phyloP scores from a whole-genome alignment of 257 asterid genomes.

The Penstemon barbatus region DNA sequence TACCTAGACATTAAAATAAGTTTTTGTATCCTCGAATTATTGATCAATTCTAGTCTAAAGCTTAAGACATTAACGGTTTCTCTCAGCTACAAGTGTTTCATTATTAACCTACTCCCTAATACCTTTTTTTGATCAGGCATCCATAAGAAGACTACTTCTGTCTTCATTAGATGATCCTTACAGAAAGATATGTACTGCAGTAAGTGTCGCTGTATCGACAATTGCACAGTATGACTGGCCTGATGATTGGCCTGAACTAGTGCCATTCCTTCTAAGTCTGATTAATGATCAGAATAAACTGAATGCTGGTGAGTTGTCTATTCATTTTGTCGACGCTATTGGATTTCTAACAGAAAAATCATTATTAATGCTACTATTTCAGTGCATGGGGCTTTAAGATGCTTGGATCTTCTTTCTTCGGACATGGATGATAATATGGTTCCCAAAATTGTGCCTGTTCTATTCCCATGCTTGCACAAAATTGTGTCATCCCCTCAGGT shows the following conservation, averaged over 20 bases:
- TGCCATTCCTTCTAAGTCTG: constrained; percentile 65
- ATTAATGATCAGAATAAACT: constrained; percentile 61
- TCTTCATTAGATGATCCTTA: constrained; percentile 71
- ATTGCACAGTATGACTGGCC: constrained; percentile 94
- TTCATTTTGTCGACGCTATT: constrained; percentile 10
- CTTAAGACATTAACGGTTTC: constrained; percentile 16
- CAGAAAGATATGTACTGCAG: constrained; percentile 83
- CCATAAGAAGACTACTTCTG: constrained; percentile 66
- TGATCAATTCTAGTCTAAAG: constrained; percentile 2
- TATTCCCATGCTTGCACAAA: constrained; percentile 76
- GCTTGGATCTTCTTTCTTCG: constrained; percentile 81
- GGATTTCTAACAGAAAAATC: constrained; percentile 18
- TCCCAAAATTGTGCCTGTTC: constrained; percentile 67
- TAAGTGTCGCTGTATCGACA: constrained; percentile 80
- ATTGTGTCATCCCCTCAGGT: constrained; percentile 95
- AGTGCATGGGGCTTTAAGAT: constrained; percentile 94
- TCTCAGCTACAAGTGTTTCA: neutral
- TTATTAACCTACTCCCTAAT: constrained; percentile 1
- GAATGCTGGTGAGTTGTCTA: constrained; percentile 65
- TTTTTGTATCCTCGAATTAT: neutral
- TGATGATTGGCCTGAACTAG: constrained; percentile 90
- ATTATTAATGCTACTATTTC: constrained; percentile 33
- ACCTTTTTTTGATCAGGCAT: constrained; percentile 48
- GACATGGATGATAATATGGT: constrained; percentile 94
- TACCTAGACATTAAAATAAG: neutral